Evolutionary conservation across 768 basidiomycete species (phyloP).

Genomic region (Hypholoma sublateritium): DNA sequence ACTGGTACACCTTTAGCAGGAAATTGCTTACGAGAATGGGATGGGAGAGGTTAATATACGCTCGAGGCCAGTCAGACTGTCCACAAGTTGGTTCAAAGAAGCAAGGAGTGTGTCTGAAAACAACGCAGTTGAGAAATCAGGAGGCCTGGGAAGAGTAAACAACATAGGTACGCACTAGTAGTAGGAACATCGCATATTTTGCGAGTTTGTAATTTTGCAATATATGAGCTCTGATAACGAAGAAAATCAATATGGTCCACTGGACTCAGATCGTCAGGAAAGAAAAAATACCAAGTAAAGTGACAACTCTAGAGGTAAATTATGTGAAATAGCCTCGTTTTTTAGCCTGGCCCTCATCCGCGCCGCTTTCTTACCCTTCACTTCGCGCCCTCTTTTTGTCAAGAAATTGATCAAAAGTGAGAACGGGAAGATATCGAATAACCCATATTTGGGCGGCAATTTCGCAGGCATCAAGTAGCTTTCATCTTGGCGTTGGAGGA

Average conservation of each 20-base stretch:
- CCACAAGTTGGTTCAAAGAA: conserved; percentile 56
- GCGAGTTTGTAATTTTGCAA: conserved; percentile 55
- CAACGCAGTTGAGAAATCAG: not conserved
- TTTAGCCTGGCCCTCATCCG: conserved; percentile 50
- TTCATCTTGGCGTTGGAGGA: conserved; percentile 43
- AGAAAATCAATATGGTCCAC: not conserved
- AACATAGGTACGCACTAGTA: conserved; percentile 40
- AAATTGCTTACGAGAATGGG: conserved; percentile 59
- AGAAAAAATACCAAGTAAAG: conserved; percentile 54
- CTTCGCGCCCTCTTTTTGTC: conserved; percentile 43
- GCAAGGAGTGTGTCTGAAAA: conserved; percentile 44
- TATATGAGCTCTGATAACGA: conserved; percentile 58
- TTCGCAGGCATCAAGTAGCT: conserved; percentile 49
- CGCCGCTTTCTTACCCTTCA: conserved; percentile 65
- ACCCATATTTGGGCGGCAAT: conserved; percentile 56
- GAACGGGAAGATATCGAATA: conserved; percentile 72
- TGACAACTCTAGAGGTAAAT: conserved; percentile 69
- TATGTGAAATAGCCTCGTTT: conserved; percentile 47
- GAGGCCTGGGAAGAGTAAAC: no score
- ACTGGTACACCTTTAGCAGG: not conserved
- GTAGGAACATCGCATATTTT: conserved; percentile 61
- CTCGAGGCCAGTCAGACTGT: conserved; percentile 68
- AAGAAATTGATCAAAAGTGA: conserved; percentile 53
- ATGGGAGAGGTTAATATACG: conserved; percentile 76
- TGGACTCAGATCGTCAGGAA: not conserved